Base-by-base conservation (phyloP, 306 rosid species). In the Urtica urens region DNA sequence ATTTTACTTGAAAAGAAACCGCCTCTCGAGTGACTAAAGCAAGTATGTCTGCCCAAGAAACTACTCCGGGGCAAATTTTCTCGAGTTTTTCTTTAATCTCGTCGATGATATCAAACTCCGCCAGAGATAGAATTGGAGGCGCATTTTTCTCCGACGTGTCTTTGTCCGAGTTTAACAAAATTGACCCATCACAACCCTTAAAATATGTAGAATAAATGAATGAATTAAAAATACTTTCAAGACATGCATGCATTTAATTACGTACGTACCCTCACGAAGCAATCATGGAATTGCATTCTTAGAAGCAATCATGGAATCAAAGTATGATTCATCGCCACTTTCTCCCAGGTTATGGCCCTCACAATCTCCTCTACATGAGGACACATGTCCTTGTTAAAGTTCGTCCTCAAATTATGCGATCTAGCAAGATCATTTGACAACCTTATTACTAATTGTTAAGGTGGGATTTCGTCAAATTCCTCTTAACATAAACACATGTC, bases 281-380 rank as follows among this genome's bases (percentile, higher is more conserved):
- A 75, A 27, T 79, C 83, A 44, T 79, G 83, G 61, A 79, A 79
- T 51, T 79, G 82, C 80, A 79, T 3, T 42, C 83, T 76, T 1
- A 79, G 49, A 27, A 79, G 60, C 62, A n/a, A n/a, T n/a, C 60
- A 60, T 18, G 82, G 71, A 1, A 79, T 69, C 58, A 75, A 55
- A 6, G 16, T 10, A 5, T 70, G 70, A 7, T 67, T 72, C 30
- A 25, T 25, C 25, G 59, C 55, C 21, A 79, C 80, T 53, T 50
- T 72, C 18, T 66, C 17, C 42, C 62, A 46, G 34, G 61, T 66
- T 62, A 62, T 59, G 35, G 12, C 46, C 51, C 49, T 51, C 43
- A 79, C 65, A 38, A 69, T 68, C 1, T 62, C 12, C 60, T 79
- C 86, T 1, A 72, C 79, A 12, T 34, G 38, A 43, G 77, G 79